Percentiles rank a stretch among this genome's conserved stretches.
Conservation (phyloP, 139 green algal species). For the Chlamydomonas incerta region DNA sequence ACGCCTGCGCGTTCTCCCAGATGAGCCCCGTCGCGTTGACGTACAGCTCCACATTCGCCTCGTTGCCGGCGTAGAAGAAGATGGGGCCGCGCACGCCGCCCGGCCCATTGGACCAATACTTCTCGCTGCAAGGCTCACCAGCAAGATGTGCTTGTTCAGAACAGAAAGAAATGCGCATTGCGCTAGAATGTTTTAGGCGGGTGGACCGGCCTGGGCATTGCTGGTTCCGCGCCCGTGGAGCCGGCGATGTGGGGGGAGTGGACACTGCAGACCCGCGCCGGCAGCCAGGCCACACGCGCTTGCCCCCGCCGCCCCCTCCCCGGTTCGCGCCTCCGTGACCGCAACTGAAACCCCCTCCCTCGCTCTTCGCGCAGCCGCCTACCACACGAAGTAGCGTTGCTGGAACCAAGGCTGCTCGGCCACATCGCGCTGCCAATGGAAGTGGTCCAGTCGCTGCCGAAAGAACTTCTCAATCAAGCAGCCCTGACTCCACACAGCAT, state of each 20-base stretch:
- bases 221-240: too few relatives aligned
- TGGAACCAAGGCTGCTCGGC: background rate
- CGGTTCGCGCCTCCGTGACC: too few relatives aligned
- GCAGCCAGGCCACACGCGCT: too few relatives aligned
- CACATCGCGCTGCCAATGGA: background rate
- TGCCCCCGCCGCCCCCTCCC: too few relatives aligned
- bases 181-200: too few relatives aligned
- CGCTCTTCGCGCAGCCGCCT: too few relatives aligned
- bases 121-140: background rate
- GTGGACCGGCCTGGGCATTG: too few relatives aligned
- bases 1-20: constrained; percentile 68
- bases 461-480: background rate
- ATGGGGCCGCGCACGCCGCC: constrained; percentile 33
- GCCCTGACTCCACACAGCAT: background rate
- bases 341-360: too few relatives aligned
- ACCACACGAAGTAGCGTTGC: constrained; percentile 58
- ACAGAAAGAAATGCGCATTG: too few relatives aligned
- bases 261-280: too few relatives aligned
- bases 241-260: too few relatives aligned
- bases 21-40: constrained; percentile 63
- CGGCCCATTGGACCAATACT: background rate
- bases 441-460: constrained; percentile 58
- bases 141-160: too few relatives aligned
- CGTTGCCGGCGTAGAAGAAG: constrained; percentile 70
- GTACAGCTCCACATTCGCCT: constrained; percentile 48